Conservation (phyloP, 257 asterid species). For the Anisodus tanguticus region DNA sequence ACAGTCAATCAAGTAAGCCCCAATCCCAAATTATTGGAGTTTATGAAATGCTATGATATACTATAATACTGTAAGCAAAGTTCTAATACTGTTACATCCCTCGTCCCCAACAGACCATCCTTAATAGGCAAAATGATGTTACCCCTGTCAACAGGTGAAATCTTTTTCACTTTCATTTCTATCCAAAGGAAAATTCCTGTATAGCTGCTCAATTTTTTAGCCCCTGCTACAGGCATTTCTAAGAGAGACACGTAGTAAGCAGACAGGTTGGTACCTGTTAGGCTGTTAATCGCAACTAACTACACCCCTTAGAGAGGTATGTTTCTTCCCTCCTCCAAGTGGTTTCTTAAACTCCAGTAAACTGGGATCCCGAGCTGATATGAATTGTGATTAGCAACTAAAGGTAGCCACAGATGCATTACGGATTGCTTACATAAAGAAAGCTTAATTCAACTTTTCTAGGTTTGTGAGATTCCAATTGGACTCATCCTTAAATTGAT, state of each 20-base stretch:
- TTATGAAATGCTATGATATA: neutral
- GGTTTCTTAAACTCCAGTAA: neutral
- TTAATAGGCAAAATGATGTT: constrained; percentile 3
- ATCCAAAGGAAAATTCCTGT: neutral
- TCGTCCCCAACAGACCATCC: neutral
- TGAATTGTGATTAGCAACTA: neutral
- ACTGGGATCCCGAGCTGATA: neutral
- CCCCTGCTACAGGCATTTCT: constrained; percentile 1
- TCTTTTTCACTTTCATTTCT: neutral
- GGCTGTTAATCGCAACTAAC: neutral
- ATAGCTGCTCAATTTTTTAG: neutral
- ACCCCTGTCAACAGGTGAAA: neutral
- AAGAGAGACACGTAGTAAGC: neutral
- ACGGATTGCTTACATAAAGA: neutral
- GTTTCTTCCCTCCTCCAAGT: neutral
- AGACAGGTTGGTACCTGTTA: neutral
- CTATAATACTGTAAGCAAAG: neutral
- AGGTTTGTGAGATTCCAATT: neutral
- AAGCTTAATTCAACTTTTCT: neutral
- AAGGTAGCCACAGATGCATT: neutral
- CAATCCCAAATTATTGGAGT: neutral
- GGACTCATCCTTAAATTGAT: constrained; percentile 13
- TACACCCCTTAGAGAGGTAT: neutral
- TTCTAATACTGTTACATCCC: neutral
- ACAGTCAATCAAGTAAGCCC: neutral